phyloP scores from a whole-genome alignment of 495 filamentous ascomycete genomes.

The Neurospora africana region DNA sequence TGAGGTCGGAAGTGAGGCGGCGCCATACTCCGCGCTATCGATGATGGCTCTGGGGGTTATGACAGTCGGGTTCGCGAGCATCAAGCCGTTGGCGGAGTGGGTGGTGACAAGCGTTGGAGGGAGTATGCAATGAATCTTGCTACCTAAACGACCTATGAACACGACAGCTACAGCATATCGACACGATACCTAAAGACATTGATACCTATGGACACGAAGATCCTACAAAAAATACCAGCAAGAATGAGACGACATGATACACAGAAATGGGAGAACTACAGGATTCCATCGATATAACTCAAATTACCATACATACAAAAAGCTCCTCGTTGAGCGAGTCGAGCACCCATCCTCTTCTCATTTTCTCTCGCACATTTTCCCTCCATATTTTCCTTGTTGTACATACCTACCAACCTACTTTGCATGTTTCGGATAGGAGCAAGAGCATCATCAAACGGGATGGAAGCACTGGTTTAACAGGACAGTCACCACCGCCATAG shows the following conservation, averaged over 20 bases:
- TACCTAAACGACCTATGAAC: background rate
- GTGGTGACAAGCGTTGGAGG: conserved; percentile 9
- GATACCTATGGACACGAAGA: too few relatives aligned
- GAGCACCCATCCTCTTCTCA: background rate
- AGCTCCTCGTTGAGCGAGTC: background rate
- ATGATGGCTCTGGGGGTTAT: conserved; percentile 40
- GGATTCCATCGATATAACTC: background rate
- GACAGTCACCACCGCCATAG: background rate
- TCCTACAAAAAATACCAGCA: too few relatives aligned
- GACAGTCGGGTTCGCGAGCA: conserved; percentile 33
- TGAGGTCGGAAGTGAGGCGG: conserved; percentile 33
- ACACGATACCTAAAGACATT: background rate
- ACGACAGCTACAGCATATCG: background rate
- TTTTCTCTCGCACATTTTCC: background rate
- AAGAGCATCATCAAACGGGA: background rate
- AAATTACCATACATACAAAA: background rate
- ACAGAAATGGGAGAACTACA: background rate
- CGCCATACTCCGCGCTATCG: conserved; percentile 35
- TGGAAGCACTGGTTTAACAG: background rate
- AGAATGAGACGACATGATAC: too few relatives aligned
- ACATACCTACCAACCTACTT: background rate
- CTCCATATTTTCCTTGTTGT: background rate
- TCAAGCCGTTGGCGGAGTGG: conserved; percentile 19
- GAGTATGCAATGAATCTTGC: background rate
- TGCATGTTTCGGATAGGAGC: background rate